A percentile compares a stretch with the other conserved stretches of the same genome.
These are phyloP conservation scores for Aspergillus thermomutatus DNA, from an alignment of 2,329 filamentous ascomycete species.

Conservation along the genomic window DNA sequence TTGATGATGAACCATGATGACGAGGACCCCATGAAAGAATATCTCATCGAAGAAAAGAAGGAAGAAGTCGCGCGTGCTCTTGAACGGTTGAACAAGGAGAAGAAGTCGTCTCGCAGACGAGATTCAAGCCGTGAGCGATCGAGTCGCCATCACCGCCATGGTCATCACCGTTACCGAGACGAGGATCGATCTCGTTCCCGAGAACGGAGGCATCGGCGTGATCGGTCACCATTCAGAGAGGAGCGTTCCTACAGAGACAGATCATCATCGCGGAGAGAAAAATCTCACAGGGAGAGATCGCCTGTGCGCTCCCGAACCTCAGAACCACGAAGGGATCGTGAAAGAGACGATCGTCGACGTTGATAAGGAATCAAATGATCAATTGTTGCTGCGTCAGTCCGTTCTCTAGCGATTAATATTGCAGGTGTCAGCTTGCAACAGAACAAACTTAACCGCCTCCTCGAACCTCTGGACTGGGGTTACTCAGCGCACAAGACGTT, in stretches of 20 bases:
- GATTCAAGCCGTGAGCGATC: slow-evolving; percentile 37
- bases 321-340: slow-evolving; percentile 23
- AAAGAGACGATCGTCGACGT: slow-evolving; percentile 31
- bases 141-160: slow-evolving; percentile 44
- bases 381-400: background rate
- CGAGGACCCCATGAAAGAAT: slow-evolving; percentile 96
- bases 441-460: background rate
- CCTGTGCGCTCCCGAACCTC: slow-evolving; percentile 29
- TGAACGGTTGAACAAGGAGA: slow-evolving; percentile 52
- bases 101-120: slow-evolving; percentile 34
- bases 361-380: slow-evolving; percentile 13
- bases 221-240: slow-evolving; percentile 25
- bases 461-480: background rate
- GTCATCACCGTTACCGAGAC: slow-evolving; percentile 42
- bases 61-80: slow-evolving; percentile 76
- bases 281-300: slow-evolving; percentile 25
- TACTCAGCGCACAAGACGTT: background rate
- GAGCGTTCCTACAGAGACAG: slow-evolving; percentile 20
- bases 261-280: slow-evolving; percentile 26
- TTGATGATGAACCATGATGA: slow-evolving; percentile 81
- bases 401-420: no score
- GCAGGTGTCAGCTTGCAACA: background rate
- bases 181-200: slow-evolving; percentile 30
- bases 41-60: slow-evolving; percentile 84
- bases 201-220: slow-evolving; percentile 28